Percentiles rank a stretch among this genome's conserved stretches.
Evolutionary conservation across 331 rosid species (phyloP).

Genomic region (Malus hybrid): DNA sequence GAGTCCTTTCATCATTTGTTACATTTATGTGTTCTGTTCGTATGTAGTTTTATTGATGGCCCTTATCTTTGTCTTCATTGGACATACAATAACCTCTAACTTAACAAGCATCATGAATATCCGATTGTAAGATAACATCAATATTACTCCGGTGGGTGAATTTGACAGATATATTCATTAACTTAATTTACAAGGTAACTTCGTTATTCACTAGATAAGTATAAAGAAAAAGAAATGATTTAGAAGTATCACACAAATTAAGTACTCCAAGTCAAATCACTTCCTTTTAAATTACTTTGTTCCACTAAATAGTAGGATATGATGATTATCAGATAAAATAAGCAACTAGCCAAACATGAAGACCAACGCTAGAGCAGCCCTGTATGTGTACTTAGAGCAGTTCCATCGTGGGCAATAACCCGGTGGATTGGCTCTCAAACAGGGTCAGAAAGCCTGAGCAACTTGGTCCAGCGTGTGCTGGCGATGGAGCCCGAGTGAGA

Average conservation of each 20-base stretch:
- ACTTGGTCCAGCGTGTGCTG: too few species aligned
- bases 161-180: not conserved
- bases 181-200: not conserved
- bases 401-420: too few species aligned
- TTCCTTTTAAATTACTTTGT: not conserved
- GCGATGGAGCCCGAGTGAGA: too few species aligned
- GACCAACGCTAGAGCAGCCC: not conserved
- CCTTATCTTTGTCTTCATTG: not conserved
- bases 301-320: not conserved
- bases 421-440: too few species aligned
- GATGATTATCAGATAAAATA: not conserved
- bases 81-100: not conserved
- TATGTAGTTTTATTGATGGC: not conserved
- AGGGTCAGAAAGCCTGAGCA: too few species aligned
- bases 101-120: not conserved
- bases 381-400: constrained; percentile 7
- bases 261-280: not conserved
- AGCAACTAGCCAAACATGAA: not conserved
- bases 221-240: not conserved
- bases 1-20: not conserved
- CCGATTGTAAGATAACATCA: not conserved
- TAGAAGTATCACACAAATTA: not conserved
- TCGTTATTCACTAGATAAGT: constrained; percentile 1
- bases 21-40: not conserved
- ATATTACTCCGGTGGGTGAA: not conserved